These are phyloP conservation scores for Microsporum audouinii DNA, from an alignment of 2,329 filamentous ascomycete species.

Conservation along the genomic window DNA sequence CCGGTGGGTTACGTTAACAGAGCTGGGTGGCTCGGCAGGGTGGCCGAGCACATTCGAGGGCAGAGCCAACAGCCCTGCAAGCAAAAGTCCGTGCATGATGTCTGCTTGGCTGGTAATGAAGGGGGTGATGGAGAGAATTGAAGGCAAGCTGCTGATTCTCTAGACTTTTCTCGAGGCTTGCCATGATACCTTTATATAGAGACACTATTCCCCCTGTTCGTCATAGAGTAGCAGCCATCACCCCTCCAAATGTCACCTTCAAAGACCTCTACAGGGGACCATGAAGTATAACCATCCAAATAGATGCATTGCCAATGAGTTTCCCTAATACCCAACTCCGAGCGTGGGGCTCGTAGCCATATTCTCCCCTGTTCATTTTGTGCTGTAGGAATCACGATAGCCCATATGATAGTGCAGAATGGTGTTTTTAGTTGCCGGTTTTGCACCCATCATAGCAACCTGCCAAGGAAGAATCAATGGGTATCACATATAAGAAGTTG, in stretches of 20 bases:
- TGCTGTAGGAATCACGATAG: not conserved
- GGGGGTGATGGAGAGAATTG: not conserved
- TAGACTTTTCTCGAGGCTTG: not conserved
- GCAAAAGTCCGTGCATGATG: conserved; percentile 13
- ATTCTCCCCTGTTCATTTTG: not conserved
- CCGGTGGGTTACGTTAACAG: conserved; percentile 3
- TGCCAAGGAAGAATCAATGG: not conserved
- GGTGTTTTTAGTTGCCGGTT: not conserved
- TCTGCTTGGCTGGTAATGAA: not conserved
- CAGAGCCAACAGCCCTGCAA: conserved; percentile 10
- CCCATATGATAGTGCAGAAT: not conserved
- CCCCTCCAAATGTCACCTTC: not conserved
- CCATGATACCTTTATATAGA: not conserved
- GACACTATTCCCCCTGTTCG: not conserved
- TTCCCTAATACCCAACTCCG: not conserved
- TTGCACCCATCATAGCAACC: not conserved
- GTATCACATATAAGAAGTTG: not conserved
- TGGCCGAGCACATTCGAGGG: conserved; percentile 9
- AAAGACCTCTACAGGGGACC: not conserved
- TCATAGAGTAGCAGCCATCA: not conserved
- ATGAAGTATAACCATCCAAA: not conserved
- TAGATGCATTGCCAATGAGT: not conserved
- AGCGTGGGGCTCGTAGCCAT: not conserved
- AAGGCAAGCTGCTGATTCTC: not conserved
- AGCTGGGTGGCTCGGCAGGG: conserved; percentile 1